Evolutionary conservation across 1,284 basidiomycete genomes (phyloP).

Genomic region (Takashimella tepidaria): DNA sequence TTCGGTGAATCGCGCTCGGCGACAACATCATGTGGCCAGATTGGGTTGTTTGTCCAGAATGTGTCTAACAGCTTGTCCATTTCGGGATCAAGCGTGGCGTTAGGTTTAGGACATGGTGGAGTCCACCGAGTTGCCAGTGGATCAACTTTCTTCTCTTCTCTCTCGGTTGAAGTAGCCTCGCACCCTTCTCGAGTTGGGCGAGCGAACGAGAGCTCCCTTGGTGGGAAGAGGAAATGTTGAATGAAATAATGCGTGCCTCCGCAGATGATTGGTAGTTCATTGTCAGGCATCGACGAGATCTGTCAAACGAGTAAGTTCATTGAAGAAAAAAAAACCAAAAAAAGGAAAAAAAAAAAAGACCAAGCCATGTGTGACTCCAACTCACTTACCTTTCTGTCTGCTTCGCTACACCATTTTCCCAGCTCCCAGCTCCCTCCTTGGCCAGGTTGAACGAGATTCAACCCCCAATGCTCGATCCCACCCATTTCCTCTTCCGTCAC

Average conservation of each 20-base stretch:
- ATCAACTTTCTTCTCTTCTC: not conserved
- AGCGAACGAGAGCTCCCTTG: conserved; percentile 57
- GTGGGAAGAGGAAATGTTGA: conserved; percentile 71
- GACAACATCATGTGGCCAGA: conserved; percentile 20
- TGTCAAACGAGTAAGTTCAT: conserved; percentile 54
- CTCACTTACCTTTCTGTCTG: conserved; percentile 59
- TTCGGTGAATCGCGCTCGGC: not conserved
- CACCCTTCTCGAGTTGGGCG: conserved; percentile 11
- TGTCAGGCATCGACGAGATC: conserved; percentile 19
- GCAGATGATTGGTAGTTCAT: conserved; percentile 77
- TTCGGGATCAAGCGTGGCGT: conserved; percentile 27
- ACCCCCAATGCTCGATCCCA: conserved; percentile 80
- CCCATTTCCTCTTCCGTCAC: conserved; percentile 68
- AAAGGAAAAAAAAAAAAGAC: too few relatives aligned
- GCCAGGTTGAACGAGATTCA: conserved; percentile 78
- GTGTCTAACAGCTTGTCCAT: conserved; percentile 31
- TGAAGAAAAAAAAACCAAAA: too few relatives aligned
- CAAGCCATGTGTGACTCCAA: not conserved
- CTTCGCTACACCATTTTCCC: conserved; percentile 66
- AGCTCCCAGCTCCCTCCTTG: conserved; percentile 77
- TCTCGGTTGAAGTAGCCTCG: conserved; percentile 3
- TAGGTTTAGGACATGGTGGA: conserved; percentile 37
- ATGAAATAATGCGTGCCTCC: conserved; percentile 98
- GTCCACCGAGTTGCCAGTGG: conserved; percentile 25
- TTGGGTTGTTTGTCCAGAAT: conserved; percentile 35